Conservation (phyloP, 495 filamentous ascomycete species). For the Xylona heveae region DNA sequence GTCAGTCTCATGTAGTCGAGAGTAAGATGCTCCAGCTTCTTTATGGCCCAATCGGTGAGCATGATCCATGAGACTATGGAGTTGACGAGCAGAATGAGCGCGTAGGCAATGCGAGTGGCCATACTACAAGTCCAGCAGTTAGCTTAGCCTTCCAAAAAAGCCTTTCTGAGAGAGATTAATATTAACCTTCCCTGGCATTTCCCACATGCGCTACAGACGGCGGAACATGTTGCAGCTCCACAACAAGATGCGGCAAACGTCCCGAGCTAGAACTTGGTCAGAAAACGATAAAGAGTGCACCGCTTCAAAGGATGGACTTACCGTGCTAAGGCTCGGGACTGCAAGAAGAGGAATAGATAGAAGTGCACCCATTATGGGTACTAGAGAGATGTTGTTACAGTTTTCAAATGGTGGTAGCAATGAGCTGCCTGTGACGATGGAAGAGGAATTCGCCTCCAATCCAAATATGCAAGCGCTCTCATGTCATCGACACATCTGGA, state of each 20-base stretch:
- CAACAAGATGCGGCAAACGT: constrained; percentile 72
- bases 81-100: constrained; percentile 86
- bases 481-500: too few relatives aligned
- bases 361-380: constrained; percentile 60
- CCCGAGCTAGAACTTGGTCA: constrained; percentile 32
- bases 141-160: constrained; percentile 4
- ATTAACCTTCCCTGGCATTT: constrained; percentile 86
- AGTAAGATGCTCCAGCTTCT: constrained; percentile 77
- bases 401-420: too few relatives aligned
- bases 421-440: too few relatives aligned
- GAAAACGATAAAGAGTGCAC: not conserved
- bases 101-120: constrained; percentile 93
- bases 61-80: constrained; percentile 95
- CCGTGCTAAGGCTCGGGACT: constrained; percentile 66
- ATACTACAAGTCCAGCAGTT: constrained; percentile 32
- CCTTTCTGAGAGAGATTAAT: not conserved
- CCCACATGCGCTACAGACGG: constrained; percentile 82
- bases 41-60: constrained; percentile 97
- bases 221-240: constrained; percentile 84
- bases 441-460: too few relatives aligned
- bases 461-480: too few relatives aligned
- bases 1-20: constrained; percentile 88
- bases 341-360: constrained; percentile 78
- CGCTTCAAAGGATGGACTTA: constrained; percentile 24
- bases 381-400: too few relatives aligned